A percentile compares a stretch with the other conserved stretches of the same genome.
Evolutionary conservation across 352 stramenopile species (phyloP).

Genomic region (Phytopythium aichiense): DNA sequence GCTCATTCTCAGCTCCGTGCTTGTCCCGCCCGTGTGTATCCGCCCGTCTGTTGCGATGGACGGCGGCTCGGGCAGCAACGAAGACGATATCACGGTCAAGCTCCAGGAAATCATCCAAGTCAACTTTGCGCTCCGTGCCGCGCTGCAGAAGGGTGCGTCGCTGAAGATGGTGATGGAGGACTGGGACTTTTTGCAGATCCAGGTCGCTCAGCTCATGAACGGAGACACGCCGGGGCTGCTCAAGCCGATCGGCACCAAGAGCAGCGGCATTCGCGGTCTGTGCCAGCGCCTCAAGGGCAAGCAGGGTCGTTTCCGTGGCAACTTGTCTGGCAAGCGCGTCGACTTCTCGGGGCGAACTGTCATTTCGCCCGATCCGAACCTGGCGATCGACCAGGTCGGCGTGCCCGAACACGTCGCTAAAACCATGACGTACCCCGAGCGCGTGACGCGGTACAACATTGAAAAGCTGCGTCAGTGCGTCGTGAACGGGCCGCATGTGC

Average conservation of each 20-base stretch:
- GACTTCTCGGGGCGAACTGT: constrained; percentile 99
- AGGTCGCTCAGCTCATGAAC: constrained; percentile 98
- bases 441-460: constrained; percentile 97
- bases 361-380: constrained; percentile 99
- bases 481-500: constrained; percentile 93
- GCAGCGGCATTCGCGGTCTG: constrained; percentile 94
- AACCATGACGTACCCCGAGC: constrained; percentile 98
- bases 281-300: constrained; percentile 98
- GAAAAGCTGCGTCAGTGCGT: constrained; percentile 94
- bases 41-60: constrained; percentile 98
- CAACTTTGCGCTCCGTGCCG: constrained; percentile 95
- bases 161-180: constrained; percentile 99
- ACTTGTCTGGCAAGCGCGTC: constrained; percentile 98
- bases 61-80: constrained; percentile 92
- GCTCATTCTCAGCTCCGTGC: constrained; percentile 95
- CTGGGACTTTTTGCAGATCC: constrained; percentile 98
- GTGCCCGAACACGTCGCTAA: constrained; percentile 95
- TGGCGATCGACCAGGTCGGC: constrained; percentile 93
- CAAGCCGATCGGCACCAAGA: constrained; percentile 86
- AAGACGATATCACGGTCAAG: constrained; percentile 99
- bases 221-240: constrained; percentile 97
- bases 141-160: constrained; percentile 93
- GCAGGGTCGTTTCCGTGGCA: constrained; percentile 97
- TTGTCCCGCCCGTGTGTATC: constrained; percentile 99
- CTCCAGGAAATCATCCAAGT: constrained; percentile 99